These are phyloP conservation scores for Leccinum pallidistipes DNA, from an alignment of 1,284 basidiomycete species.

Conservation along the genomic window DNA sequence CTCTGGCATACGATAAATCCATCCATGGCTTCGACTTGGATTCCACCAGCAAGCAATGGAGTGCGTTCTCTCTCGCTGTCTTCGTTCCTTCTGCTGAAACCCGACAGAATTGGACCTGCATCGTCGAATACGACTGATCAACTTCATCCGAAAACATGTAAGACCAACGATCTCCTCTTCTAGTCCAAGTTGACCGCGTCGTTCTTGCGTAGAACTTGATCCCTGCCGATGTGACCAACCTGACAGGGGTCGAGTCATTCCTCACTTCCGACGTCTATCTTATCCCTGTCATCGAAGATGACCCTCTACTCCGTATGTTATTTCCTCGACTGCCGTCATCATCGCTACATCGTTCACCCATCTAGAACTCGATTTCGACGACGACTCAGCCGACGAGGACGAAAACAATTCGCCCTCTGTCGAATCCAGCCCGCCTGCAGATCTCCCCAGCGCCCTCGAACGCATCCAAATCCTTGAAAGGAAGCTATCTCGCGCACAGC, in stretches of 20 bases:
- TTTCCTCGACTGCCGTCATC: neutral
- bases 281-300: conserved; percentile 77
- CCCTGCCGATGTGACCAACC: conserved; percentile 41
- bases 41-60: conserved; percentile 46
- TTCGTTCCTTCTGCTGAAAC: conserved; percentile 4
- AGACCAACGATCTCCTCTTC: conserved; percentile 22
- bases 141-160: conserved; percentile 80
- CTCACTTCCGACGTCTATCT: conserved; percentile 78
- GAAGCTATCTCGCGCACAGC: conserved; percentile 52
- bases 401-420: conserved; percentile 22
- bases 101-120: conserved; percentile 60
- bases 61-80: conserved; percentile 39
- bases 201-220: conserved; percentile 48
- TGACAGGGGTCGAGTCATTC: conserved; percentile 62
- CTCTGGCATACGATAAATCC: conserved; percentile 63
- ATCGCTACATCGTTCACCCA: neutral
- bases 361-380: conserved; percentile 59
- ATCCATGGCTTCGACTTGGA: conserved; percentile 67
- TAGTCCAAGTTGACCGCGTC: neutral
- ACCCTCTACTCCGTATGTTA: conserved; percentile 82
- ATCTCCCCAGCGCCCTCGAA: conserved; percentile 39
- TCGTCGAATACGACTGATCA: conserved; percentile 77
- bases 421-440: conserved; percentile 29
- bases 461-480: conserved; percentile 54
- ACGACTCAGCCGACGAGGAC: conserved; percentile 78